Evolutionary conservation across 441 rosid genomes (phyloP).

Genomic region (Syzygium syzygioides): DNA sequence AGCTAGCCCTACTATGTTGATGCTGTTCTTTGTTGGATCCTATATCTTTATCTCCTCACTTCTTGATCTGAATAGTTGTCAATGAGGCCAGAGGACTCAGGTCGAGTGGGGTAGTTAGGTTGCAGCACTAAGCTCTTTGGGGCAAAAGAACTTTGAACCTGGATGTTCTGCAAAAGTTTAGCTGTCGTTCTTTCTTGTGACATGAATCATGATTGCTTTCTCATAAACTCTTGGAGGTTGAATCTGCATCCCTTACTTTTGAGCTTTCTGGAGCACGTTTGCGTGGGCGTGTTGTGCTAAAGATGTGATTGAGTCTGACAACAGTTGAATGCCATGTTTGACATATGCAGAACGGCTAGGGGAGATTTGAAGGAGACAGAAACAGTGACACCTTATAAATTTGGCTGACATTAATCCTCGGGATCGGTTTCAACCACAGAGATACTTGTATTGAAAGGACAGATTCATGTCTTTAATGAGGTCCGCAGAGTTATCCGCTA

Average conservation of each 20-base stretch:
- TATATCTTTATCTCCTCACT: not conserved
- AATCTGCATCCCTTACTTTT: not conserved
- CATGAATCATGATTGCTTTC: not conserved
- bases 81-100: not conserved
- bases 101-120: not conserved
- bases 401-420: not conserved
- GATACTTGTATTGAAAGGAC: slow-evolving; percentile 2
- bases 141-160: not conserved
- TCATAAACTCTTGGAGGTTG: not conserved
- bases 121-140: not conserved
- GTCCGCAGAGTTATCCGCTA: slow-evolving; percentile 45
- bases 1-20: not conserved
- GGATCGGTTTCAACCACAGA: not conserved
- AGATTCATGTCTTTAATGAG: slow-evolving; percentile 63
- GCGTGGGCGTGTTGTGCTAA: not conserved
- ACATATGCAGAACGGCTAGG: not conserved
- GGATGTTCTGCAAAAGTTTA: not conserved
- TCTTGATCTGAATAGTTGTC: not conserved
- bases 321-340: not conserved
- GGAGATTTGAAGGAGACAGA: not conserved
- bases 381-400: not conserved
- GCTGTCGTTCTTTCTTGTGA: not conserved
- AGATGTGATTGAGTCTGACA: not conserved
- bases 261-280: not conserved
- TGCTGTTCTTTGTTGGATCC: not conserved